phyloP scores from a whole-genome alignment of 2,329 filamentous ascomycete species.

The Oidium heveae region DNA sequence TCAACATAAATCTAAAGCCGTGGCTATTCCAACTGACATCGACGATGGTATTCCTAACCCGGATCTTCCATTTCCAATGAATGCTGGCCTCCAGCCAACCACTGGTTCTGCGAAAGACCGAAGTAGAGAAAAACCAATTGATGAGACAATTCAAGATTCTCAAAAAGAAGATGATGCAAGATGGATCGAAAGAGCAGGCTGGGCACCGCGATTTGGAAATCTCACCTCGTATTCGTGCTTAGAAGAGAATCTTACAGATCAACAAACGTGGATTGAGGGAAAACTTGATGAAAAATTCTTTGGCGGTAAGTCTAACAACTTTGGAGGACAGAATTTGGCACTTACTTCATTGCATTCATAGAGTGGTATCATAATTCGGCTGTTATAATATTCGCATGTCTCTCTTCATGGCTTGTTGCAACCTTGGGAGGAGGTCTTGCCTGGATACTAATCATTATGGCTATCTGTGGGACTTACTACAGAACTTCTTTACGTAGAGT shows the following conservation, averaged over 20 bases:
- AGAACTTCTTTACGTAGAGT: constrained; percentile 83
- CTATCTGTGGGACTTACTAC: constrained; percentile 81
- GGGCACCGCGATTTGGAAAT: constrained; percentile 68
- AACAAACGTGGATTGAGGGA: constrained; percentile 66
- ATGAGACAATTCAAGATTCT: constrained; percentile 18
- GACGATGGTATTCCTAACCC: constrained; percentile 42
- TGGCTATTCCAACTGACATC: constrained; percentile 55
- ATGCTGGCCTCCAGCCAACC: constrained; percentile 37
- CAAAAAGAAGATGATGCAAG: constrained; percentile 26
- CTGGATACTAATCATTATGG: constrained; percentile 89
- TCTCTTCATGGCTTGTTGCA: constrained; percentile 74
- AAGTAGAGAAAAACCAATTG: constrained; percentile 22
- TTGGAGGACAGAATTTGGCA: constrained; percentile 2
- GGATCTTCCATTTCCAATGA: constrained; percentile 52
- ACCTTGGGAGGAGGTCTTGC: constrained; percentile 72
- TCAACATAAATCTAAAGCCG: constrained; percentile 32
- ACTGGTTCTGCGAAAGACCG: constrained; percentile 19
- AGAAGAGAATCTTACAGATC: constrained; percentile 52
- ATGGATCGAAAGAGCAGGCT: constrained; percentile 42
- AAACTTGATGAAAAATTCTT: constrained; percentile 74
- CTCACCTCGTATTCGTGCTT: constrained; percentile 23
- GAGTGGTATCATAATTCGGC: constrained; percentile 97
- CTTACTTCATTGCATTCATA: constrained; percentile 13
- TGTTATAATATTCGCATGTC: constrained; percentile 80
- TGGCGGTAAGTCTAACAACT: constrained; percentile 32